Evolutionary conservation across 345 rosid genomes (phyloP).

Genomic region (Camelina laxa): DNA sequence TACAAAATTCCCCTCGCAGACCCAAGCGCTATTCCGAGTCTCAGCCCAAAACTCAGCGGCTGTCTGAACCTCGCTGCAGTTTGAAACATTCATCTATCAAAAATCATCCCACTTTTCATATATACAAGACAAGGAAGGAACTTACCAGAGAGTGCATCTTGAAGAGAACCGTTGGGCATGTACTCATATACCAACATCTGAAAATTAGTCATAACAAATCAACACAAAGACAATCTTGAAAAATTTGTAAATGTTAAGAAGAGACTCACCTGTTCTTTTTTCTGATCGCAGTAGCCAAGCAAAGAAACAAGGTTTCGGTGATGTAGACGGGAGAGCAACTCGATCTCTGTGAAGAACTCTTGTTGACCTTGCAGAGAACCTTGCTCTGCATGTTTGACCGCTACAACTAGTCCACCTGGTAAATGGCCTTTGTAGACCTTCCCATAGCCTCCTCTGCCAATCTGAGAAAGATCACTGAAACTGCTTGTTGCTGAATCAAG

Average conservation of each 20-base stretch:
- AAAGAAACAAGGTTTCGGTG: conserved; percentile 66
- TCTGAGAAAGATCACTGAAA: conserved; percentile 40
- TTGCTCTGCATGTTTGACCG: conserved; percentile 56
- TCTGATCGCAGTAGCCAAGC: conserved; percentile 60
- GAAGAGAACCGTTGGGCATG: conserved; percentile 62
- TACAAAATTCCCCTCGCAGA: conserved; percentile 58
- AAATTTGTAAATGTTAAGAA: neutral
- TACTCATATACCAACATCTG: conserved; percentile 66
- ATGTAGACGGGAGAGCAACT: conserved; percentile 56
- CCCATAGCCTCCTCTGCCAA: conserved; percentile 65
- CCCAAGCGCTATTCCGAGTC: conserved; percentile 52
- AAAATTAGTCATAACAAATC: neutral
- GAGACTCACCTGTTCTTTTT: conserved; percentile 51
- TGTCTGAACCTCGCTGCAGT: conserved; percentile 44
- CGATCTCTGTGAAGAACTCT: conserved; percentile 64
- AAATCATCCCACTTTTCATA: neutral
- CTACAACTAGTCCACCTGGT: conserved; percentile 52
- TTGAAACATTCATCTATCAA: neutral
- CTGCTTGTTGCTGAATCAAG: conserved; percentile 53
- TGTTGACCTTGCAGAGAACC: conserved; percentile 54
- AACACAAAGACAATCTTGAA: neutral
- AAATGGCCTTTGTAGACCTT: conserved; percentile 61
- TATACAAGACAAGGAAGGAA: neutral
- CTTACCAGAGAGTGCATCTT: conserved; percentile 53
- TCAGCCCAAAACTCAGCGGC: conserved; percentile 39